These are phyloP conservation scores for Colletotrichum lini DNA, from an alignment of 2,329 filamentous ascomycete species.

Conservation along the genomic window DNA sequence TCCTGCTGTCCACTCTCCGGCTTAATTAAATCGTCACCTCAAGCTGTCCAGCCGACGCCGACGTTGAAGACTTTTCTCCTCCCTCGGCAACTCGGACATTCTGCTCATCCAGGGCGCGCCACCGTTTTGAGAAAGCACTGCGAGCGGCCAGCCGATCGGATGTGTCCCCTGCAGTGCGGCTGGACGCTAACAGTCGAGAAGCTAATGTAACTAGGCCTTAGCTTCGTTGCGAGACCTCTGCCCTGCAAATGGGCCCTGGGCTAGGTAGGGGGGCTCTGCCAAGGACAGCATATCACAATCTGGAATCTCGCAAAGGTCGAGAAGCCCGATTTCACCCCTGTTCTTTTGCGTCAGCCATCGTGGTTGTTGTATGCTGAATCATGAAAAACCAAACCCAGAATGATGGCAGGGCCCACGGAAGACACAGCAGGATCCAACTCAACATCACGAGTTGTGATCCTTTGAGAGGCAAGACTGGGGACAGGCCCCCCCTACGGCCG, in stretches of 20 bases:
- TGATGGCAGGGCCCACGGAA: not conserved
- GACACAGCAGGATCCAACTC: conserved; percentile 4
- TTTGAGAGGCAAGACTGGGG: not conserved
- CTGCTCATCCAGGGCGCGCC: conserved; percentile 1
- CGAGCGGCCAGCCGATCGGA: conserved; percentile 4
- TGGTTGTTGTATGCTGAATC: not conserved
- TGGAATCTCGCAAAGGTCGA: not conserved
- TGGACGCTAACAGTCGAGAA: conserved; percentile 28
- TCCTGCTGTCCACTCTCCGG: not conserved
- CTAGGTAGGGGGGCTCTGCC: not conserved
- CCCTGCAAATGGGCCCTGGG: not conserved
- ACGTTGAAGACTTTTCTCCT: not conserved
- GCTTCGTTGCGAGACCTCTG: conserved; percentile 23
- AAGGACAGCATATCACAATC: not conserved
- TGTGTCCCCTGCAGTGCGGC: conserved; percentile 37
- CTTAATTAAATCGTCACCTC: not conserved
- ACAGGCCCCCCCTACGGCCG: conserved; percentile 11
- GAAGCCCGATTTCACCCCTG: not conserved
- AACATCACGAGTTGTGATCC: not conserved
- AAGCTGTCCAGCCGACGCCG: not conserved
- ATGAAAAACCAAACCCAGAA: not conserved
- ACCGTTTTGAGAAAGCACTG: not conserved
- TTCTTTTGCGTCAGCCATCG: not conserved
- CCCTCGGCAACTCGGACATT: not conserved
- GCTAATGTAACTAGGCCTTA: conserved; percentile 7